phyloP scores from a whole-genome alignment of 2,329 filamentous ascomycete species.

The Penicillium sp. region DNA sequence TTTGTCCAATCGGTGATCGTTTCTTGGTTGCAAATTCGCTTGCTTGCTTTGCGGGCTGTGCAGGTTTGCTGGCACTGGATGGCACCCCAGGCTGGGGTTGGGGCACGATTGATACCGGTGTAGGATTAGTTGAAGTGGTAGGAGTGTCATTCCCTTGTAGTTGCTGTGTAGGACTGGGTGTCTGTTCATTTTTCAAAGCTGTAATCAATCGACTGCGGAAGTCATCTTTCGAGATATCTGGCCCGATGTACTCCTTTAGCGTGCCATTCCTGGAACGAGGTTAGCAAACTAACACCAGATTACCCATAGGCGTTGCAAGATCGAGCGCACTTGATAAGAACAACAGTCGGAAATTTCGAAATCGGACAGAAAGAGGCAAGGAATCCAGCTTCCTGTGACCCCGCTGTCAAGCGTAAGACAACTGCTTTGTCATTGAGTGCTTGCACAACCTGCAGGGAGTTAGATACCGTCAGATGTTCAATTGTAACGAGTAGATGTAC shows the following conservation, averaged over 20 bases:
- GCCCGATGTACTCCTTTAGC: constrained; percentile 71
- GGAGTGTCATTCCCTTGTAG: constrained; percentile 1
- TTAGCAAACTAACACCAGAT: constrained; percentile 11
- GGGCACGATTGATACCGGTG: constrained; percentile 13
- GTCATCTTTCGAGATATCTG: constrained; percentile 63
- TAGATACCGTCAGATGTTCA: not conserved
- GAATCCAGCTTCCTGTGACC: constrained; percentile 77
- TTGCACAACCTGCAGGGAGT: constrained; percentile 50
- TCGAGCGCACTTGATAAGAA: constrained; percentile 68
- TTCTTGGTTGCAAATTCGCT: not conserved
- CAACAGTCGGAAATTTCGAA: constrained; percentile 71
- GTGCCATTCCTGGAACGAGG: constrained; percentile 61
- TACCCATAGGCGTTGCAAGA: not conserved
- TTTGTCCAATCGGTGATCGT: not conserved
- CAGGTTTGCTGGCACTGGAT: not conserved
- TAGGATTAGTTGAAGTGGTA: constrained; percentile 4
- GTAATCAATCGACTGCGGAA: constrained; percentile 59
- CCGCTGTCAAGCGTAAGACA: constrained; percentile 66
- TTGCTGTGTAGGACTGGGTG: not conserved
- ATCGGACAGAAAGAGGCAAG: constrained; percentile 79
- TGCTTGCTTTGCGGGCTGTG: constrained; percentile 4
- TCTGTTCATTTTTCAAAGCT: constrained; percentile 36
- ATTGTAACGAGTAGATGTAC: constrained; percentile 40
- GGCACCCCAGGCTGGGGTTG: constrained; percentile 10
- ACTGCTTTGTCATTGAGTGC: constrained; percentile 64